Conservation (phyloP, 805 yeast species). For the Candida maesae region DNA sequence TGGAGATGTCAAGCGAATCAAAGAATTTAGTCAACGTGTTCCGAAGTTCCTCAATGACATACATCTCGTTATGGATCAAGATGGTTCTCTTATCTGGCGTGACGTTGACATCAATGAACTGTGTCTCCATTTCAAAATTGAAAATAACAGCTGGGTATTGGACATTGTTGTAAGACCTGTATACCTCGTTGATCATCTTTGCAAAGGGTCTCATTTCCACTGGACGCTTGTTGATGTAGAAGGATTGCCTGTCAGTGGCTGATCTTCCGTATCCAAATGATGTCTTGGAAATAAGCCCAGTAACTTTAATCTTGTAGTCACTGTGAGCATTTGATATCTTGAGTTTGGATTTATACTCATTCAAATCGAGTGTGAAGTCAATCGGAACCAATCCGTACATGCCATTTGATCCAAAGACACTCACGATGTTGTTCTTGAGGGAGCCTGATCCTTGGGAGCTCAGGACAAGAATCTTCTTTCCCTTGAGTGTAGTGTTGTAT, state of each 20-base stretch:
- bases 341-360: constrained; percentile 22
- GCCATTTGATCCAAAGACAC: constrained; percentile 68
- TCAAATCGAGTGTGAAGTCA: constrained; percentile 37
- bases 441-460: constrained; percentile 50
- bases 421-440: constrained; percentile 55
- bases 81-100: constrained; percentile 87
- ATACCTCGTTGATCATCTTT: constrained; percentile 68
- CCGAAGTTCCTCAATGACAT: constrained; percentile 52
- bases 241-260: constrained; percentile 67
- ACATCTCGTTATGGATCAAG: constrained; percentile 60
- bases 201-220: constrained; percentile 50
- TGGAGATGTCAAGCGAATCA: constrained; percentile 32
- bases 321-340: constrained; percentile 10
- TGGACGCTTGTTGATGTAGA: constrained; percentile 77
- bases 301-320: constrained; percentile 35
- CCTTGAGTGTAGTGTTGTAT: constrained; percentile 43
- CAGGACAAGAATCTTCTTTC: constrained; percentile 51
- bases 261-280: constrained; percentile 78
- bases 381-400: constrained; percentile 54
- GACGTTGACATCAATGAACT: constrained; percentile 73
- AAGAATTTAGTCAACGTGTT: constrained; percentile 47
- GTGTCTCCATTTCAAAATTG: constrained; percentile 51
- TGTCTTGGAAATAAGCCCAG: constrained; percentile 70
- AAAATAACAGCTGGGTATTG: constrained; percentile 72
- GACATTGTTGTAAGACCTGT: constrained; percentile 62